Conservation (phyloP, 2,329 filamentous ascomycete species). For the Myotisia sp. region DNA sequence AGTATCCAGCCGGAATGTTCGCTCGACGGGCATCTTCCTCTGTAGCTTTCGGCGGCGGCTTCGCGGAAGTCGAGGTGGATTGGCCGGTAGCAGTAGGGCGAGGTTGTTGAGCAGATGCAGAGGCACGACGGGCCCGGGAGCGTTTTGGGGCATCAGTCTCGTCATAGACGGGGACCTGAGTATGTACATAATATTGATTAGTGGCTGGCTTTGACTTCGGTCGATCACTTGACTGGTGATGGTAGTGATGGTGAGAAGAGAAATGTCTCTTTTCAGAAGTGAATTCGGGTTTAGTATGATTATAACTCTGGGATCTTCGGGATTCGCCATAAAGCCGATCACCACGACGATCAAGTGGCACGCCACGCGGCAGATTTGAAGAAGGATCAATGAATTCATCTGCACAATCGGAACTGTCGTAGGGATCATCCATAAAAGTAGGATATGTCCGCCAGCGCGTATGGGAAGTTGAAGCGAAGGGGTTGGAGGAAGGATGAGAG, state of each 20-base stretch:
- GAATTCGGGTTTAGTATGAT: no score
- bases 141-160: slow-evolving; percentile 37
- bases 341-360: no score
- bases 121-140: slow-evolving; percentile 40
- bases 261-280: no score
- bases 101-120: slow-evolving; percentile 38
- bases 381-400: no score
- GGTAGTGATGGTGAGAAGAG: slow-evolving; percentile 9
- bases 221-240: slow-evolving; percentile 17
- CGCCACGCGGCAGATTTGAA: no score
- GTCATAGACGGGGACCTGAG: slow-evolving; percentile 31
- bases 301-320: no score
- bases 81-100: slow-evolving; percentile 31
- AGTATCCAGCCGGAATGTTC: slow-evolving; percentile 77
- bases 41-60: slow-evolving; percentile 39
- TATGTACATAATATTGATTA: slow-evolving; percentile 36
- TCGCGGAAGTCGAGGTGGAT: slow-evolving; percentile 19
- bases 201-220: slow-evolving; percentile 31
- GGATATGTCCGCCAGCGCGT: slow-evolving; percentile 35
- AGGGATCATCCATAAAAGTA: slow-evolving; percentile 43
- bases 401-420: slow-evolving; percentile 41
- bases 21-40: slow-evolving; percentile 49
- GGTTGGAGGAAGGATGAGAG: slow-evolving; percentile 19
- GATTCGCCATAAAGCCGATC: no score
- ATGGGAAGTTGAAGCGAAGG: no score